Conservation (phyloP, 495 filamentous ascomycete species). For the Aspergillus sparsus region DNA sequence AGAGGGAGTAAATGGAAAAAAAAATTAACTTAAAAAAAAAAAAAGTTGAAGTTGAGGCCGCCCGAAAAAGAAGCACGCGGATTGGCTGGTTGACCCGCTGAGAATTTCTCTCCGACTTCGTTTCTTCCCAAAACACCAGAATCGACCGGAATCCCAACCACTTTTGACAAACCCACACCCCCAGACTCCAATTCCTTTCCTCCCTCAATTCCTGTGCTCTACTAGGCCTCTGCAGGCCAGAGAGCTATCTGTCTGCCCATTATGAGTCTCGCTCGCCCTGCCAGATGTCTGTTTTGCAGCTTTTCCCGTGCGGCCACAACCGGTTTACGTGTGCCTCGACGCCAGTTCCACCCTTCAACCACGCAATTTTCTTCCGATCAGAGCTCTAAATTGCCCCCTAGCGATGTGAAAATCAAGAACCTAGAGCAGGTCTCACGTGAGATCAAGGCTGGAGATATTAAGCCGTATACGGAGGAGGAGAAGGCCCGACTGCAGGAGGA, state of each 20-base stretch:
- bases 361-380: constrained; percentile 36
- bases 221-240: constrained; percentile 27
- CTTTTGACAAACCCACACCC: constrained; percentile 11
- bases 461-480: constrained; percentile 69
- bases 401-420: constrained; percentile 20
- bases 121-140: no score
- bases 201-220: constrained; percentile 20
- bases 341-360: constrained; percentile 54
- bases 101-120: constrained; percentile 27
- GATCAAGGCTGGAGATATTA: constrained; percentile 50
- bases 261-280: constrained; percentile 62
- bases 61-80: constrained; percentile 21
- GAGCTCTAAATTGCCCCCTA: constrained; percentile 19
- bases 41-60: not conserved
- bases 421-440: constrained; percentile 21
- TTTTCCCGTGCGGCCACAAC: constrained; percentile 43
- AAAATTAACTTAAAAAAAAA: constrained; percentile 12
- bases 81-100: constrained; percentile 32
- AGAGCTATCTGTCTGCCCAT: constrained; percentile 27
- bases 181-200: constrained; percentile 14
- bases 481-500: constrained; percentile 58
- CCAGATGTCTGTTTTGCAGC: constrained; percentile 58
- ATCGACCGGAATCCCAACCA: not conserved
- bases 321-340: constrained; percentile 48
- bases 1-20: constrained; percentile 9